Evolutionary conservation across 805 yeast genomes (phyloP).

Genomic region (Metschnikowia gruessii): DNA sequence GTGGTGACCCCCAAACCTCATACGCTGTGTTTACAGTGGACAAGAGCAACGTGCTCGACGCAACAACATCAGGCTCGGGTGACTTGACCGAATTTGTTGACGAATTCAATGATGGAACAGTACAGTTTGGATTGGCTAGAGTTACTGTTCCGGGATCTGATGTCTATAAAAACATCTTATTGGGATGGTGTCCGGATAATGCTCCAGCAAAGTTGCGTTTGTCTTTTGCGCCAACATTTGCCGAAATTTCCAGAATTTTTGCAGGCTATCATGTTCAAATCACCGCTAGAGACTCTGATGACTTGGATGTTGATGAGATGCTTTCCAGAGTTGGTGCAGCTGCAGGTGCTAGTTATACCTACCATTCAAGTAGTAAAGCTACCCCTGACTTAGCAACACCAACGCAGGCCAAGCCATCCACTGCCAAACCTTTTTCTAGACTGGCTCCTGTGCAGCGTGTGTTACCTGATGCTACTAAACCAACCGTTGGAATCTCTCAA

Average conservation of each 20-base stretch:
- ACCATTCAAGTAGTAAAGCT: conserved; percentile 1
- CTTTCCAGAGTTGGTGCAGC: conserved; percentile 79
- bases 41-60: conserved; percentile 47
- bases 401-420: background rate
- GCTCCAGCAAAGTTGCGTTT: conserved; percentile 77
- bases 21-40: conserved; percentile 85
- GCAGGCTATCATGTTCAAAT: conserved; percentile 92
- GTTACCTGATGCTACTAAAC: background rate
- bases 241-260: conserved; percentile 65
- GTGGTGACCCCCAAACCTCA: conserved; percentile 64
- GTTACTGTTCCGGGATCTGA: conserved; percentile 91
- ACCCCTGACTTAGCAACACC: background rate
- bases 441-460: background rate
- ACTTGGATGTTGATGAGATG: conserved; percentile 75
- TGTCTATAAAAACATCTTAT: conserved; percentile 74
- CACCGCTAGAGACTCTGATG: conserved; percentile 93
- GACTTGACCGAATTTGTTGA: conserved; percentile 74
- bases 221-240: conserved; percentile 74
- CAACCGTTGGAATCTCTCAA: background rate
- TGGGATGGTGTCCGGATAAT: conserved; percentile 98
- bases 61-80: conserved; percentile 54
- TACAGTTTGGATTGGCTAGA: conserved; percentile 87
- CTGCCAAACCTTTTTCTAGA: conserved; percentile 13
- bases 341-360: conserved; percentile 85
- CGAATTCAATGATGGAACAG: conserved; percentile 80